Base-by-base conservation (phyloP, 139 green algal species). In the Chlorella sp. region DNA sequence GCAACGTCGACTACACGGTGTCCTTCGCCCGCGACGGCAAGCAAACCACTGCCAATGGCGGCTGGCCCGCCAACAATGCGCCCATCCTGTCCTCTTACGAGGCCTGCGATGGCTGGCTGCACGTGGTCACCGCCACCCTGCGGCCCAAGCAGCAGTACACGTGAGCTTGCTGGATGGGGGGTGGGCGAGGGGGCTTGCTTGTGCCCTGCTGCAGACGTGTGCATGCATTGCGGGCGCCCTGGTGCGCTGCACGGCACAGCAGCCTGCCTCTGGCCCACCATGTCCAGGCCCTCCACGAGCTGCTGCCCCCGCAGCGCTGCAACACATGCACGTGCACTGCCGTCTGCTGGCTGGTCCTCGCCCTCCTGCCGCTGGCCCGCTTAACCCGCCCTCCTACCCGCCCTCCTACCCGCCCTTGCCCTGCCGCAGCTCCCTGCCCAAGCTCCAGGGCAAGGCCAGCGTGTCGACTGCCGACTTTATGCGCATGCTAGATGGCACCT, bases 31-130 rank as follows among this genome's bases (percentile, higher is more conserved):
- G 56, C 43, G 56, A 34, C 30, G 56, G 43, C 28, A 13, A 4
- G 72, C 72, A 78, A 44, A 43, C 73, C 4, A 64, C 74, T n/a
- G 77, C 77, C 56, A 83, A 64, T 5, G 77, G 77, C 58, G 60
- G 77, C 77, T 83, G 77, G 77, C 77, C 77, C 40, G 58, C 77
- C 58, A 83, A 83, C 60, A 83, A 83, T 13, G 77, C 77, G 14
- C 40, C 28, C 28, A 43, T 83, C 34, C 6, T 74, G 7, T 43
- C 34, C 0, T 74, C 40, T 7, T 60, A 56, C 36, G 44, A 83
- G 60, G 77, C 77, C 22, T 83, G 77, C 60, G 54, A 83, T 32
- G 77, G 77, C 40, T 62, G 56, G 77, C 28, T 83, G 77, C 38
- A 83, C 44, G 41, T 83, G 22, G 43, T 83, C 3, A 43, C 58